phyloP scores from a whole-genome alignment of 2,329 filamentous ascomycete species.

The Apiospora koreana region DNA sequence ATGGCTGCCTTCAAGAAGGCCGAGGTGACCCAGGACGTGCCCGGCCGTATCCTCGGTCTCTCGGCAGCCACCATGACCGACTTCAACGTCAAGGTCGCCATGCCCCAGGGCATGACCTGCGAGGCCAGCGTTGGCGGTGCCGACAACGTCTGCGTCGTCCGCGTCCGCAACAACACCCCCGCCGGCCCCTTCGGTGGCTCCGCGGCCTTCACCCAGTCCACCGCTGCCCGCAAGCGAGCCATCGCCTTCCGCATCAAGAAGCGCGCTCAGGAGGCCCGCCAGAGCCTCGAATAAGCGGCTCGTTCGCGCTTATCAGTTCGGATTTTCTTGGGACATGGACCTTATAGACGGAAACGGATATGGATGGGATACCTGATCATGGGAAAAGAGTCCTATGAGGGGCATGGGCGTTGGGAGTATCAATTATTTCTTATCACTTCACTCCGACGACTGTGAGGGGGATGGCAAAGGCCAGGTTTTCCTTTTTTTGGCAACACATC shows the following conservation, averaged over 20 bases:
- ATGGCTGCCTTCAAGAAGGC: slow-evolving; percentile 60
- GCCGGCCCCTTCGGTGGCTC: slow-evolving; percentile 69
- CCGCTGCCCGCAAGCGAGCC: slow-evolving; percentile 61
- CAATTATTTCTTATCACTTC: slow-evolving; percentile 1
- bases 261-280: slow-evolving; percentile 26
- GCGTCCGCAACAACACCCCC: slow-evolving; percentile 61
- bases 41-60: slow-evolving; percentile 59
- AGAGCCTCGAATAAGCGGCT: slow-evolving; percentile 12
- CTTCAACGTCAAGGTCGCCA: slow-evolving; percentile 65
- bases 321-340: background rate
- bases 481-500: background rate
- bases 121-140: slow-evolving; percentile 59
- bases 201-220: slow-evolving; percentile 63
- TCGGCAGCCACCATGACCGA: slow-evolving; percentile 62
- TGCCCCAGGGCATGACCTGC: slow-evolving; percentile 69
- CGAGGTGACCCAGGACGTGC: slow-evolving; percentile 60
- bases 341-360: background rate
- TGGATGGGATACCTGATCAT: background rate
- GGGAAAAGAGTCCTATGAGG: background rate
- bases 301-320: background rate
- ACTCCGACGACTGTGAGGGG: background rate
- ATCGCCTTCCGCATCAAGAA: slow-evolving; percentile 52
- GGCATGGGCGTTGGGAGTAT: background rate
- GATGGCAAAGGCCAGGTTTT: background rate
- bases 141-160: slow-evolving; percentile 64